Evolutionary conservation across 2,329 filamentous ascomycete genomes (phyloP).

Genomic region (Phialemoniopsis sp.): DNA sequence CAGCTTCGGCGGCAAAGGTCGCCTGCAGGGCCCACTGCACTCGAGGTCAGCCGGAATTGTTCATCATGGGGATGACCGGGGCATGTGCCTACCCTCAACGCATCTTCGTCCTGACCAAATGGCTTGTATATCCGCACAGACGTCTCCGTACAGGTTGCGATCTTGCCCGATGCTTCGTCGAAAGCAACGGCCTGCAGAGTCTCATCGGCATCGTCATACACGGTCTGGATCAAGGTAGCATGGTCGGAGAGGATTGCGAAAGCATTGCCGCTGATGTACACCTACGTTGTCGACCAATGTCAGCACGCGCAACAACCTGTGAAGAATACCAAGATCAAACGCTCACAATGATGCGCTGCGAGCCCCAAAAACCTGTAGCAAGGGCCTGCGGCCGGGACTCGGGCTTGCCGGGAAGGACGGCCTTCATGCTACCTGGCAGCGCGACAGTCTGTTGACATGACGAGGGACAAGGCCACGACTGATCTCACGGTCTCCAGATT

Average conservation of each 20-base stretch:
- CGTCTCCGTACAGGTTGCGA: slow-evolving; percentile 67
- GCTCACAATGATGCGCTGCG: slow-evolving; percentile 26
- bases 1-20: slow-evolving; percentile 41
- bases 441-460: slow-evolving; percentile 9
- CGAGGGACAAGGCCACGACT: slow-evolving; percentile 1
- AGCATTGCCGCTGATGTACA: slow-evolving; percentile 85
- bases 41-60: slow-evolving; percentile 2
- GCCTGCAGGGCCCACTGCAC: slow-evolving; percentile 61
- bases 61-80: too few relatives aligned
- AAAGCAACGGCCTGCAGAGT: slow-evolving; percentile 71
- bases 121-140: slow-evolving; percentile 77
- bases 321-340: not conserved
- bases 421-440: slow-evolving; percentile 34
- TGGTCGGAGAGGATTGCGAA: slow-evolving; percentile 78
- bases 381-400: slow-evolving; percentile 42
- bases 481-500: not conserved
- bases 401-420: slow-evolving; percentile 43
- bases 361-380: slow-evolving; percentile 40
- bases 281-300: slow-evolving; percentile 38
- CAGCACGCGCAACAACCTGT: not conserved
- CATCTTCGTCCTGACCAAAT: slow-evolving; percentile 64
- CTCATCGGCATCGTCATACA: slow-evolving; percentile 75
- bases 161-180: slow-evolving; percentile 79
- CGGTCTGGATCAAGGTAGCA: slow-evolving; percentile 76
- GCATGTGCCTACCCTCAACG: slow-evolving; percentile 59